Conservation (phyloP, 441 rosid genomes). For the Pelargonium hybrid region DNA sequence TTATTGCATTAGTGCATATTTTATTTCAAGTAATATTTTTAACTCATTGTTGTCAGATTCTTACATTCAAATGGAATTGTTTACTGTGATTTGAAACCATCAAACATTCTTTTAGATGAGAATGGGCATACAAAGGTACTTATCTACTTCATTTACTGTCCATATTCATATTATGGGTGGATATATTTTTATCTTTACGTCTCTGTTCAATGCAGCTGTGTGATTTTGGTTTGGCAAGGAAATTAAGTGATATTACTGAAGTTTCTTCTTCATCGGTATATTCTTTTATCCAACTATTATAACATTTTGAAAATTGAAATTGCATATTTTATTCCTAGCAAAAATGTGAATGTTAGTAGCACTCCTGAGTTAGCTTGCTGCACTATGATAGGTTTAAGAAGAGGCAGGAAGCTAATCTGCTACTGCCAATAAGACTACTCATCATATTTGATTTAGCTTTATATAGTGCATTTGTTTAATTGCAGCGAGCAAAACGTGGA, state of each 20-base stretch:
- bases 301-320: not conserved
- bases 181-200: constrained; percentile 4
- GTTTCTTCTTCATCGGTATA: constrained; percentile 59
- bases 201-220: constrained; percentile 60
- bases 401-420: not conserved
- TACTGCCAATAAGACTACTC: not conserved
- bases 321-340: not conserved
- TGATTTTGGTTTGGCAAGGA: constrained; percentile 91
- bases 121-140: constrained; percentile 77
- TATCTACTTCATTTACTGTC: constrained; percentile 10
- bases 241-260: constrained; percentile 62
- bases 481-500: constrained; percentile 90
- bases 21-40: constrained; percentile 15
- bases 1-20: constrained; percentile 2
- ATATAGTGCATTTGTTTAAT: constrained; percentile 24
- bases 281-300: constrained; percentile 3
- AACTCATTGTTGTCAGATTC: constrained; percentile 33
- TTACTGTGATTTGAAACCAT: constrained; percentile 90
- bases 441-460: not conserved
- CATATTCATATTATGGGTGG: constrained; percentile 9
- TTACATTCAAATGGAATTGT: constrained; percentile 86
- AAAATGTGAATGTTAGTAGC: not conserved
- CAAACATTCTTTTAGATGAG: constrained; percentile 88
- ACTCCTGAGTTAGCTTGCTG: not conserved
- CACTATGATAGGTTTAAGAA: not conserved